Evolutionary conservation across 1,284 basidiomycete genomes (phyloP).

Genomic region (Tilletia indica): DNA sequence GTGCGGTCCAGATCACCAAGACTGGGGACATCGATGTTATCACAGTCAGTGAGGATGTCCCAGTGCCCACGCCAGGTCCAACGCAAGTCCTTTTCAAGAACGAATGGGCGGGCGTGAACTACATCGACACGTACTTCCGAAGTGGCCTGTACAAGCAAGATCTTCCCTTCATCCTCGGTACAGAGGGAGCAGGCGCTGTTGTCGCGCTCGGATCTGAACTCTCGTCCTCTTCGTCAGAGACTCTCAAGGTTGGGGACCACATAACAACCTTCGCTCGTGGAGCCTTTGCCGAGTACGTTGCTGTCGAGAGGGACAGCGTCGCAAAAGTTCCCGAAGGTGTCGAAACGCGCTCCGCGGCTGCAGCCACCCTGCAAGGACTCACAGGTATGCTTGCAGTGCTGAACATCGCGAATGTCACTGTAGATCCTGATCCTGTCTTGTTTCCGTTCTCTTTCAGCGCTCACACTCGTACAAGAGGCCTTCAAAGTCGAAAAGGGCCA

Average conservation of each 20-base stretch:
- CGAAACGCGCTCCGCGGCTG: slow-evolving; percentile 68
- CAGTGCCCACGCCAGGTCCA: slow-evolving; percentile 66
- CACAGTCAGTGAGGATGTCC: slow-evolving; percentile 63
- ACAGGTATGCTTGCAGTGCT: slow-evolving; percentile 58
- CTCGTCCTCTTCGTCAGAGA: slow-evolving; percentile 21
- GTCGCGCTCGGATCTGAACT: slow-evolving; percentile 61
- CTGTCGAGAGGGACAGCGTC: slow-evolving; percentile 67
- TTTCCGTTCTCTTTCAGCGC: slow-evolving; percentile 56
- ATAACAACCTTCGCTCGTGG: slow-evolving; percentile 66
- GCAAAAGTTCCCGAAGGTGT: slow-evolving; percentile 63
- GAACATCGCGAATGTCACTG: not conserved
- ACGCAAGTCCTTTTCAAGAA: slow-evolving; percentile 79
- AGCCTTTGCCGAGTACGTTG: slow-evolving; percentile 73
- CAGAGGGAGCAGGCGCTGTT: slow-evolving; percentile 75
- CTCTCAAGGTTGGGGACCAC: slow-evolving; percentile 65
- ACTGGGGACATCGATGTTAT: slow-evolving; percentile 77
- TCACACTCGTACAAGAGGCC: slow-evolving; percentile 76
- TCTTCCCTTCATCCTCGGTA: slow-evolving; percentile 74
- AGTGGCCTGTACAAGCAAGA: slow-evolving; percentile 60
- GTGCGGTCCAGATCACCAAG: slow-evolving; percentile 61
- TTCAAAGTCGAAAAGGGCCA: slow-evolving; percentile 71
- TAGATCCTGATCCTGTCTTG: no score
- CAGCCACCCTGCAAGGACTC: slow-evolving; percentile 71
- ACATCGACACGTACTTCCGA: slow-evolving; percentile 66
- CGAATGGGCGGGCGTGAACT: slow-evolving; percentile 57